Evolutionary conservation across 805 yeast species (phyloP), one percentile per base, ranked within the genome.

Genomic region (Wickerhamomyces strasburgensis): DNA sequence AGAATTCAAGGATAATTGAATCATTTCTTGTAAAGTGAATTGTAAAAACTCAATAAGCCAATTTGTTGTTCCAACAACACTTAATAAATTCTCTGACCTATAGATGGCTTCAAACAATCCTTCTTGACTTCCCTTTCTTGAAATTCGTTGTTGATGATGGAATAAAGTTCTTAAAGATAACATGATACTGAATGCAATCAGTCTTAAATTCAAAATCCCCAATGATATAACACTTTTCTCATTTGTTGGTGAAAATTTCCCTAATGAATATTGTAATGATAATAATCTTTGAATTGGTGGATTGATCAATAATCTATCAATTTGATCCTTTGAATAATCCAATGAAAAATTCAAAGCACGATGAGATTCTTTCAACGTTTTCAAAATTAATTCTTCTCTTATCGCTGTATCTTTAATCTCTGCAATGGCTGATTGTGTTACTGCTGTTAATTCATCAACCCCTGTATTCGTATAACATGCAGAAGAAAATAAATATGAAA

Each of bases 21-120:
- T 52, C 24, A 83, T 59, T 46, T 90, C 95, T 57, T 89, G 95
- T 37, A 79, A 75, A 28, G 85, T 56, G 44, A 75, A 78, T 1
- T 81, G 75, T 37, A 86, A 67, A 42, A 86, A 75, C 54, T 88
- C 96, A 23, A 86, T 72, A 47, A 85, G 73, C 96, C 97, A 90
- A 49, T 86, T 75, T 7, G 84, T 76, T 27, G 83, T 75, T 0
- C 97, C 97, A n/a, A 85, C 59, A 9, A 79, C 65, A 14, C 77
- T 68, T 48, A 80, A 64, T 4, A 83, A 68, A 43, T 77, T 68
- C 48, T 82, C 88, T 26, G 80, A 80, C 46, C 87, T 66, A 8
- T 70, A 64, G 16, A 72, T 65, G 2, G 78, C 68, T 37, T 77
- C 81, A 41, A 67, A 73, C 31, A 72, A 53, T 24, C 52, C 47